Evolutionary conservation across 305 asterid genomes (phyloP).

Genomic region (Solanum aculeatissimum): DNA sequence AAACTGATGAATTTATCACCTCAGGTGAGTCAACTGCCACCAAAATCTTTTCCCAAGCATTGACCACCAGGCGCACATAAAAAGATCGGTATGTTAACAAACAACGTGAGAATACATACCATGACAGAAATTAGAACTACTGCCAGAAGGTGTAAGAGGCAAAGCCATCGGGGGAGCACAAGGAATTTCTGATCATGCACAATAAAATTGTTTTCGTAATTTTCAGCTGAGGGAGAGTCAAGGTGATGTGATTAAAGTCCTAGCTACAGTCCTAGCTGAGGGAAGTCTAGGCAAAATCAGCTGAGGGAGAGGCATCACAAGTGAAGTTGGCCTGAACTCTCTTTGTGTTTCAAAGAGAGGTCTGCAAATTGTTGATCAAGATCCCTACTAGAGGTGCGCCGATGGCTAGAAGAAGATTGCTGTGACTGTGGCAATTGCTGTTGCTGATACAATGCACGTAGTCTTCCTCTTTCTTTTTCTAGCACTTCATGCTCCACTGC

Average conservation of each 20-base stretch:
- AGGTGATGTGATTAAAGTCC: not conserved
- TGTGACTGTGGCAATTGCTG: conserved; percentile 16
- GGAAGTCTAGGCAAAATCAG: no score
- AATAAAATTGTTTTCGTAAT: not conserved
- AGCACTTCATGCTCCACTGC: conserved; percentile 70
- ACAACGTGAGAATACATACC: not conserved
- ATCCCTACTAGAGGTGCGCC: not conserved
- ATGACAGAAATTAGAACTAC: not conserved
- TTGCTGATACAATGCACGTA: conserved; percentile 39
- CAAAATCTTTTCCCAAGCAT: conserved; percentile 17
- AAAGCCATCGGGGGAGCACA: not conserved
- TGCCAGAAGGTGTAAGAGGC: not conserved
- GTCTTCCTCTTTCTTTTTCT: conserved; percentile 54
- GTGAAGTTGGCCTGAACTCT: not conserved
- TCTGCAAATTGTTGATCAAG: not conserved
- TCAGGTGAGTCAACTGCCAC: conserved; percentile 42
- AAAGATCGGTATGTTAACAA: not conserved
- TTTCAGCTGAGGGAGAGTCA: not conserved
- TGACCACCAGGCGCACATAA: conserved; percentile 3
- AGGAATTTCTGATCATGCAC: conserved; percentile 2
- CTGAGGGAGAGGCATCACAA: not conserved
- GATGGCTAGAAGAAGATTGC: conserved; percentile 7
- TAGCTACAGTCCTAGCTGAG: not conserved
- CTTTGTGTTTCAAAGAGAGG: conserved; percentile 3
- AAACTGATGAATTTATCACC: conserved; percentile 27